These are phyloP conservation scores for Xanthoconium purpureum DNA, from an alignment of 768 basidiomycete species.

Conservation along the genomic window DNA sequence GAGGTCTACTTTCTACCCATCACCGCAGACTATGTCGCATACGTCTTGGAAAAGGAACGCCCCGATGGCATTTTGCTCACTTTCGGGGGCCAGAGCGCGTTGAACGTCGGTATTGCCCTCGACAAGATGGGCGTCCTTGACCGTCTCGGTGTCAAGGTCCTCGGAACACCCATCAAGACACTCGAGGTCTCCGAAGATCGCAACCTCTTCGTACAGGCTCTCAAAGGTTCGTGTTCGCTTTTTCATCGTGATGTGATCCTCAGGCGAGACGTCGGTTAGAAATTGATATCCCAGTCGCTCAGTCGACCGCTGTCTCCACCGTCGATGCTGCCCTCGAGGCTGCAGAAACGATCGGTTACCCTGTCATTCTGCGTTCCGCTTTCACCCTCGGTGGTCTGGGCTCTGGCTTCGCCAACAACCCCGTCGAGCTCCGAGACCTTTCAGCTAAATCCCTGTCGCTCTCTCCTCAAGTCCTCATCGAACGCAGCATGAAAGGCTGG, in stretches of 20 bases:
- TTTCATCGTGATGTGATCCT: not conserved
- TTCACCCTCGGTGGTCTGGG: slow-evolving; percentile 98
- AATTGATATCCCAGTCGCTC: slow-evolving; percentile 94
- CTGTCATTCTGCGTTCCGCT: slow-evolving; percentile 94
- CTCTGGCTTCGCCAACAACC: slow-evolving; percentile 93
- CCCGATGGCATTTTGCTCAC: slow-evolving; percentile 97
- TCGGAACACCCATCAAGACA: slow-evolving; percentile 93
- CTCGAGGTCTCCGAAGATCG: slow-evolving; percentile 97
- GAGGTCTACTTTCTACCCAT: slow-evolving; percentile 98
- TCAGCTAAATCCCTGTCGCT: slow-evolving; percentile 88
- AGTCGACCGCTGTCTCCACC: slow-evolving; percentile 94
- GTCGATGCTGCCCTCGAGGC: slow-evolving; percentile 91
- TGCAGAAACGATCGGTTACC: slow-evolving; percentile 90
- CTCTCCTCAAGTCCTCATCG: slow-evolving; percentile 94
- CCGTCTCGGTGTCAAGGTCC: slow-evolving; percentile 85
- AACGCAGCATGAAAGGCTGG: slow-evolving; percentile 99
- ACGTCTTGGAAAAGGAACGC: slow-evolving; percentile 96
- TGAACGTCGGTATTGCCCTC: slow-evolving; percentile 95
- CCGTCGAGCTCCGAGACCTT: slow-evolving; percentile 92
- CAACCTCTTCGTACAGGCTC: slow-evolving; percentile 91
- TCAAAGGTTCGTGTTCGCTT: slow-evolving; percentile 66
- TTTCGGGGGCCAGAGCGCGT: slow-evolving; percentile 95
- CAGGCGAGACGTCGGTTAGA: slow-evolving; percentile 46
- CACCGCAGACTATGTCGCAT: slow-evolving; percentile 96
- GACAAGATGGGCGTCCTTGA: slow-evolving; percentile 97